Evolutionary conservation across 2,329 filamentous ascomycete species (phyloP), one percentile per base, ranked within the genome.

Genomic region (Chrysoporthe deuterocubensis): DNA sequence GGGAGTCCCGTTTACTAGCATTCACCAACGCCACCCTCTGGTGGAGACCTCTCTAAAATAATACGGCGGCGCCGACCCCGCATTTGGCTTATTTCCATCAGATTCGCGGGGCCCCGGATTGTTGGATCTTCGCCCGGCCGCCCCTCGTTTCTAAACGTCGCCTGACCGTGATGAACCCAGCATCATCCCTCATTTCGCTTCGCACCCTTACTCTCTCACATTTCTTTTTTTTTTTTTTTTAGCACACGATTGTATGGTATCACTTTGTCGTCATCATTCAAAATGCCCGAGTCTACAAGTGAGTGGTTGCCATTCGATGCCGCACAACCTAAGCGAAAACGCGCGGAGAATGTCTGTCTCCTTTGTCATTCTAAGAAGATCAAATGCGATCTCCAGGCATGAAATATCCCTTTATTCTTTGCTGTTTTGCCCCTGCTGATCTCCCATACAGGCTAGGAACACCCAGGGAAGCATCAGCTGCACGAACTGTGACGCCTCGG

Each of bases 321-420:
- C 44, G 71, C 71, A 26, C 74, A 76, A 66, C 73, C 76, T 21
- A 78, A 77, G 71, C 71, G 75, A 48, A 77, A 78, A 56, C 75
- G 77, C 13, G 77, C 75, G 34, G 74, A 75, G 52, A 65, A 73
- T 7, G 75, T 75, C 65, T 76, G 77, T 67, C 67, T 75, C 32
- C 70, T 71, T 58, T 79, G 77, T 44, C 77, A 79, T 65, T 73
- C 74, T 0, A 79, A 78, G 69, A 79, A 79, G 71, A 74, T 78
- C 65, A 78, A 78, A 48, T 79, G 77, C 42, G 75, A 78, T 67
- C 67, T 78, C 42, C 75, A 78, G 71, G 74, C 72, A 63, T 44
- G 65, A 44, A 9, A 44, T 14, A 4, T 14, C 43, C 16, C 43
- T 44, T 16, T 21, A n/a, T 13, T 26, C 32, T 18, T 18, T 46